Conservation (phyloP, 257 asterid genomes). For the Solanum virginianum region DNA sequence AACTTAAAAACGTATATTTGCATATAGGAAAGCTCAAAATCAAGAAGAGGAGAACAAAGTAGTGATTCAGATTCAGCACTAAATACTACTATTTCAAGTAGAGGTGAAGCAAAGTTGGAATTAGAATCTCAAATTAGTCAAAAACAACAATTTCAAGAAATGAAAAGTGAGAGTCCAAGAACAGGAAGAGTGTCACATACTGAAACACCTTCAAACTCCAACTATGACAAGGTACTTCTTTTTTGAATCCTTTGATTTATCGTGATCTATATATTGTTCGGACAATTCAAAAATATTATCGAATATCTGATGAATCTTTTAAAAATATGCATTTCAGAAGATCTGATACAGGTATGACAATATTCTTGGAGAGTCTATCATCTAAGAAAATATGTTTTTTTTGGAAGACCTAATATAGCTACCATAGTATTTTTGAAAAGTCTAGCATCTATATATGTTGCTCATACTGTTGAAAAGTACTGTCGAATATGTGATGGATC, state of each 20-base stretch:
- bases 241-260: background rate
- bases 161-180: constrained; percentile 29
- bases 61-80: constrained; percentile 60
- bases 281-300: background rate
- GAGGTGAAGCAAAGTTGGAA: constrained; percentile 27
- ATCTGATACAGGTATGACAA: too few relatives aligned
- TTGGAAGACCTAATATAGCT: too few relatives aligned
- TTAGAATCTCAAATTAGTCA: constrained; percentile 60
- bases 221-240: constrained; percentile 45
- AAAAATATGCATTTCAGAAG: too few relatives aligned
- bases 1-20: background rate
- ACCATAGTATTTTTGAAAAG: background rate
- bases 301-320: background rate
- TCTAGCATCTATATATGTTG: background rate
- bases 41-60: constrained; percentile 76
- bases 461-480: background rate
- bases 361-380: too few relatives aligned
- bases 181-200: constrained; percentile 16
- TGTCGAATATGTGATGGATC: background rate
- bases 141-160: constrained; percentile 6
- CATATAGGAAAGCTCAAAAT: constrained; percentile 43
- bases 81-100: constrained; percentile 40
- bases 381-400: background rate
- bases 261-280: background rate
- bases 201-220: constrained; percentile 23